A percentile compares a stretch with the other conserved stretches of the same genome.
Conservation (phyloP, 257 asterid species). For the Osmanthus fragrans region DNA sequence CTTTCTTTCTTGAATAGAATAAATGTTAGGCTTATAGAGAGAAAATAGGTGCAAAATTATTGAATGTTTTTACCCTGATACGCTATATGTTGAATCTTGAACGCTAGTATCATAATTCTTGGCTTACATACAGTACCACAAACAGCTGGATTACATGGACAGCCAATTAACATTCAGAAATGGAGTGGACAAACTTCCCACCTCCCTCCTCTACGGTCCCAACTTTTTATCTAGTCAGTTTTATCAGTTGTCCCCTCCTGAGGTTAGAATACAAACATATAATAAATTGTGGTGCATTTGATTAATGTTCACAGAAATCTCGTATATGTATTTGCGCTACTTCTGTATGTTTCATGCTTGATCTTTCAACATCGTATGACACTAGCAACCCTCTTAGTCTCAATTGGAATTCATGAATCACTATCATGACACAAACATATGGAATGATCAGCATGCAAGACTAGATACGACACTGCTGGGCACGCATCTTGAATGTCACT, state of each 20-base stretch:
- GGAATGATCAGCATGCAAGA: no score
- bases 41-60: no score
- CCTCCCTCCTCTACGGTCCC: conserved; percentile 36
- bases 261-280: conserved; percentile 25
- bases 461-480: no score
- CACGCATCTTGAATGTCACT: no score
- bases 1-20: background rate
- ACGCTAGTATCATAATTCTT: background rate
- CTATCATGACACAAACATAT: no score
- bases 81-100: background rate
- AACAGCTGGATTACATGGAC: conserved; percentile 33
- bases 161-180: conserved; percentile 10
- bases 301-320: no score
- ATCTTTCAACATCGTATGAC: no score
- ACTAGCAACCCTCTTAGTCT: no score
- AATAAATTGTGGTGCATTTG: no score
- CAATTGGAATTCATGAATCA: no score
- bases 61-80: background rate
- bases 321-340: background rate
- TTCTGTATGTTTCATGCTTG: no score
- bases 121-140: conserved; percentile 14
- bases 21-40: no score
- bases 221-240: conserved; percentile 32
- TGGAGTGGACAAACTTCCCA: conserved; percentile 33
- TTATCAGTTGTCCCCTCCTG: conserved; percentile 44